Evolutionary conservation across 2,329 filamentous ascomycete genomes (phyloP).

Genomic region (Aspergillus amoenus): DNA sequence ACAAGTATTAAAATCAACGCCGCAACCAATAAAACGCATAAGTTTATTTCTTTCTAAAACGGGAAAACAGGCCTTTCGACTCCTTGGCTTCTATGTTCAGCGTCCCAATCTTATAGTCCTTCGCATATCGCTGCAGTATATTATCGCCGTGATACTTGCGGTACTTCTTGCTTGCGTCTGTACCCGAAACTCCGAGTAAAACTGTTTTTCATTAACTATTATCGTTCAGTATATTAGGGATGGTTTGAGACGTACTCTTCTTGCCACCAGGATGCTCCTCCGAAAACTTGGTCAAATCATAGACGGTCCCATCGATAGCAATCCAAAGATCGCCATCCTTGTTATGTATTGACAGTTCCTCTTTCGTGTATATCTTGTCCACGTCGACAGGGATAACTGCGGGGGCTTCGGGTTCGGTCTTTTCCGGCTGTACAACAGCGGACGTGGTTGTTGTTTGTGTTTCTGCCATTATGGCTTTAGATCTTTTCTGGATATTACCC

Average conservation of each 20-base stretch:
- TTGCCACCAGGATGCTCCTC: constrained; percentile 25
- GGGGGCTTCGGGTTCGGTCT: not conserved
- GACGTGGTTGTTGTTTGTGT: too few species aligned
- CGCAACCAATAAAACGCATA: not conserved
- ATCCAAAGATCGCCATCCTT: constrained; percentile 22
- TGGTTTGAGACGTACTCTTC: constrained; percentile 14
- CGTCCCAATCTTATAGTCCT: constrained; percentile 1
- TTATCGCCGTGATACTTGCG: constrained; percentile 16
- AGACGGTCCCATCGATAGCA: constrained; percentile 24
- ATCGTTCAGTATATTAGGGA: too few species aligned
- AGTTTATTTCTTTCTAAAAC: not conserved
- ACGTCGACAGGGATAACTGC: not conserved
- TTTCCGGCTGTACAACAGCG: not conserved
- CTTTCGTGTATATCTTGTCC: not conserved
- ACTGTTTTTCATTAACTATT: not conserved
- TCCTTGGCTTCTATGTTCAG: not conserved
- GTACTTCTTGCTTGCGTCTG: constrained; percentile 19
- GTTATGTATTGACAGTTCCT: constrained; percentile 15
- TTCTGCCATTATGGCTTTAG: too few species aligned
- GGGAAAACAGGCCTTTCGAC: constrained; percentile 8
- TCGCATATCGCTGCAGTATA: constrained; percentile 8
- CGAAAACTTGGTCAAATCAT: constrained; percentile 25
- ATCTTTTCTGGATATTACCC: too few species aligned
- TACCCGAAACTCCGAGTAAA: constrained; percentile 10
- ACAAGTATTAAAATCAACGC: too few species aligned